phyloP scores from a whole-genome alignment of 75 land plant genomes.

The Pinus taeda region DNA sequence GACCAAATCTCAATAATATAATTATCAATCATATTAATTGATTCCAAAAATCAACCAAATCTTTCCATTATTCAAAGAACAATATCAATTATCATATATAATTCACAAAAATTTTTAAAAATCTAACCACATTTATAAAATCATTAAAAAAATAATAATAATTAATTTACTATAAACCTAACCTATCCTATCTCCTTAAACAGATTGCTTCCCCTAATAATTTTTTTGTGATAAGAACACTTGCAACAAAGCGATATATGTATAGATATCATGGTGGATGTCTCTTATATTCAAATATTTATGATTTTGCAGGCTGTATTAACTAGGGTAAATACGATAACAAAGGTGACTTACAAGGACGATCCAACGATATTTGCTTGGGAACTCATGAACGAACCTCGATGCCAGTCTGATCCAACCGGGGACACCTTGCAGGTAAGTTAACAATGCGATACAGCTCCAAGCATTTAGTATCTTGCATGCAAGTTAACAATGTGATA shows the following conservation, averaged over 20 bases:
- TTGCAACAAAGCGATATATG: neutral
- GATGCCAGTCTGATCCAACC: conserved; percentile 68
- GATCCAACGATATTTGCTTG: conserved; percentile 96
- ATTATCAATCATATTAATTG: too few species aligned
- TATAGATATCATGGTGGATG: neutral
- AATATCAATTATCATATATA: too few species aligned
- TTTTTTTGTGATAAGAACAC: neutral
- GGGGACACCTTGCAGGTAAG: conserved; percentile 73
- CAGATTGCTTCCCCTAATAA: neutral
- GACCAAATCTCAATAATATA: too few species aligned
- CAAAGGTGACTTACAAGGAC: conserved; percentile 74
- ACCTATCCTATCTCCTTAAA: neutral
- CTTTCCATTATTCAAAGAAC: too few species aligned
- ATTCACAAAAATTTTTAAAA: too few species aligned
- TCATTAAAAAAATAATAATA: too few species aligned
- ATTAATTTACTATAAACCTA: too few species aligned
- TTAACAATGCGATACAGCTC: neutral
- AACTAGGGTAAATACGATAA: conserved; percentile 79
- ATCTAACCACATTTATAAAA: too few species aligned
- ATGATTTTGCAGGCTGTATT: conserved; percentile 13
- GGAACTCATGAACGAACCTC: conserved; percentile 96
- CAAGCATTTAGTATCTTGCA: neutral
- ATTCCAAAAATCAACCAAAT: too few species aligned
- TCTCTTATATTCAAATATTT: neutral
- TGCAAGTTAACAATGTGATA: too few species aligned